Base-by-base conservation (phyloP, 352 stramenopile species). In the Globisporangium nunn region DNA sequence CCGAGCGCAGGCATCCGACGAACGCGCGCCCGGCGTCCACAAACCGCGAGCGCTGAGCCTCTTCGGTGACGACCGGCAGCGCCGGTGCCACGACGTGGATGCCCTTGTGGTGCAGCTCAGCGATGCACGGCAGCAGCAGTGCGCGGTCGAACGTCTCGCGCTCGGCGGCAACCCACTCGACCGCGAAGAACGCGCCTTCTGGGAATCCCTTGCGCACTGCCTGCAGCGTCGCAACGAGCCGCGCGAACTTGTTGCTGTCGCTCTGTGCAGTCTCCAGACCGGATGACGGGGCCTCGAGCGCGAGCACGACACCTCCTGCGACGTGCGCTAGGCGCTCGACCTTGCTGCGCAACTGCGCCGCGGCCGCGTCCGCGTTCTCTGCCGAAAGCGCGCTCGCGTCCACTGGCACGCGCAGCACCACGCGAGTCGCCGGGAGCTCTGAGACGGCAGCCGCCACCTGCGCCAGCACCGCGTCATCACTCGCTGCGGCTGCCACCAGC, bases 1-100 rank as follows among this genome's bases (percentile, higher is more conserved):
- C 95, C 3, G 91, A 95, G 47, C 85, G 75, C 23, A 96, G 70
- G 62, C 87, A 96, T 48, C 72, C 56, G 14, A 96, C 66, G 58
- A 97, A 95, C 0, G 72, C 52, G 33, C 59, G 33, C 3, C 67
- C 66, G 0, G 75, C 74, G 41, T 81, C 71, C 8, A 82, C 66
- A 23, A 72, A 49, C 2, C 56, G 56, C 31, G 67, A 41, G 45
- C 59, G 23, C 43, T 65, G 55, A n/a, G 52, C 54, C 50, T 57
- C 69, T 0, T 53, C 64, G 11, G 52, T 57, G 6, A 61, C 71
- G 56, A 58, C 64, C 57, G 63, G 55, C 46, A 67, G 58, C 12
- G 56, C 64, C 17, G 55, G 54, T 14, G 63, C 61, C n/a, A 88
- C 65, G 1, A 96, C 61, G 31, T 86, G 63, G 29, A 92, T 75